Evolutionary conservation across 139 green algal genomes (phyloP).

Genomic region (Chlamydomonas applanata): DNA sequence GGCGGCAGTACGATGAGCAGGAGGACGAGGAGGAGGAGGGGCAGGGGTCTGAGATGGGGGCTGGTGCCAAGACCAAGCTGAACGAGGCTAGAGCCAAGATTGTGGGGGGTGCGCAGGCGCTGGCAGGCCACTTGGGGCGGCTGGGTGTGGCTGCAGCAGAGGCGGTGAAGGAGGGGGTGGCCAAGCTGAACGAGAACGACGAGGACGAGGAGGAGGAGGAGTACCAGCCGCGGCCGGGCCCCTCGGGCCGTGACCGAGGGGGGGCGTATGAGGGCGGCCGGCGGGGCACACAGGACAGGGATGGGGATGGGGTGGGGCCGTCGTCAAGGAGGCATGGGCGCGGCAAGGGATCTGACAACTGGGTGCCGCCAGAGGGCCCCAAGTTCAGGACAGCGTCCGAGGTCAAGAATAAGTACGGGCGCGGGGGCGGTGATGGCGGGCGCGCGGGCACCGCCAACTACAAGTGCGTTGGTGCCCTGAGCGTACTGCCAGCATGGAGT

Average conservation of each 20-base stretch:
- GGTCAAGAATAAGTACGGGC: conserved; percentile 14
- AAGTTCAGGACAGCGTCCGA: conserved; percentile 12
- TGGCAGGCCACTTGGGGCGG: too few species aligned
- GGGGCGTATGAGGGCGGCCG: not conserved
- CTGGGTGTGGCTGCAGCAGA: too few species aligned
- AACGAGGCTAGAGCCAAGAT: too few species aligned
- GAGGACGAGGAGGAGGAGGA: not conserved
- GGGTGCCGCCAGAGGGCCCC: not conserved
- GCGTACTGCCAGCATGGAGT: too few species aligned
- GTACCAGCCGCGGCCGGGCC: not conserved
- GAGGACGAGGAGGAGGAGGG: too few species aligned
- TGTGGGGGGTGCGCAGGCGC: too few species aligned
- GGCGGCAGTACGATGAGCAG: too few species aligned
- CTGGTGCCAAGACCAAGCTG: too few species aligned
- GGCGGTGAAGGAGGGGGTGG: too few species aligned
- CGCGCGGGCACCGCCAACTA: not conserved
- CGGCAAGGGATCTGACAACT: not conserved
- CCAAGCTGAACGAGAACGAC: not conserved
- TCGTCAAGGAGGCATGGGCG: too few species aligned
- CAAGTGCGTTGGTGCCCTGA: not conserved
- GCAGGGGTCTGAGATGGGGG: too few species aligned
- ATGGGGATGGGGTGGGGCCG: not conserved
- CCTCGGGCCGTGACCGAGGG: not conserved
- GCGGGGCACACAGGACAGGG: too few species aligned
- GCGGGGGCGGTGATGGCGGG: not conserved